Evolutionary conservation across 2,329 filamentous ascomycete species (phyloP), one percentile per base, ranked within the genome.

Genomic region (Xylaria sp.): DNA sequence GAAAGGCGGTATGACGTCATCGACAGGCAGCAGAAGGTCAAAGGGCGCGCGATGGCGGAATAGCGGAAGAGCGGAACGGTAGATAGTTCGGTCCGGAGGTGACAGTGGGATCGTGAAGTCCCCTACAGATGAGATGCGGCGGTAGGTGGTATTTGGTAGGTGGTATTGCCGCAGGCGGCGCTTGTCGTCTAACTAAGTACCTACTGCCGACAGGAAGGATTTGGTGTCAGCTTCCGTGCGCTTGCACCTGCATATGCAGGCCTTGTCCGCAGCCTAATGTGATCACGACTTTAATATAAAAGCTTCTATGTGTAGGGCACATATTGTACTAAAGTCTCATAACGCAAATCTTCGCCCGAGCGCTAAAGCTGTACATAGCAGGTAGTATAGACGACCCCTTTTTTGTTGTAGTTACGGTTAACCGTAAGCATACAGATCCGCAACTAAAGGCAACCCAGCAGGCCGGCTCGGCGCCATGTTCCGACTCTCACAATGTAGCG

Each of bases 1-100:
- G 48, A 66, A 66, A 28, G 58, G 57, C 57, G 63, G 49, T 66
- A 66, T 66, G 63, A 66, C 31, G 63, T 61, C 63, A 66, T 4
- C 10, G 15, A 53, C 49, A 53, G 6, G 6, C 49, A 33, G 23
- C 15, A 15, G 17, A n/a, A 17, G 26, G 15, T 15, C 49, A n/a
- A 33, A 33, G 49, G 49, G 49, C 9, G 15, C 13, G 6, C 13
- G 7, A 33, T n/a, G 26, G 49, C 26, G 15, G 15, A 33, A 53
- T 33, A 9, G 49, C 26, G 17, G 26, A 40, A 40, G 13, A 40
- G 49, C 49, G 26, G 26, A 33, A 53, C n/a, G 15, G 49, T 7
- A 33, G 49, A 33, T 33, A 28, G 23, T 31, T 28, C 13, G 17
- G 48, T 15, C 23, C 23, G 10, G 46, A 49, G 6, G 42, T 3